Evolutionary conservation across 2,329 filamentous ascomycete species (phyloP).

Genomic region (Amylocarpus encephaloides): DNA sequence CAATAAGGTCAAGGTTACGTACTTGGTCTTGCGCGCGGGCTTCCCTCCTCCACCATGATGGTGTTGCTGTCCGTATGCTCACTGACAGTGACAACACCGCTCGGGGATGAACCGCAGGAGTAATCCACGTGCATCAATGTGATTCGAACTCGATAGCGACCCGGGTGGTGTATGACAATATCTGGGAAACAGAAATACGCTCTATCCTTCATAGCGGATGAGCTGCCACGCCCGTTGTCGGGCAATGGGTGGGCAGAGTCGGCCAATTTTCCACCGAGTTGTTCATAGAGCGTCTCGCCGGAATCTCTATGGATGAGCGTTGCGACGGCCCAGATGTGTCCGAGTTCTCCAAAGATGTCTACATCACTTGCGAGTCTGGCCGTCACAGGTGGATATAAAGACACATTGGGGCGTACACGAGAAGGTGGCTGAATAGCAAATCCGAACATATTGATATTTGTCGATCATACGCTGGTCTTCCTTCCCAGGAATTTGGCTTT

Average conservation of each 20-base stretch:
- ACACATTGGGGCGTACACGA: constrained; percentile 19
- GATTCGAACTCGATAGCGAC: constrained; percentile 26
- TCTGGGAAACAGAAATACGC: constrained; percentile 30
- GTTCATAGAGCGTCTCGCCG: constrained; percentile 24
- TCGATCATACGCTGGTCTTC: neutral
- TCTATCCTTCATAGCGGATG: constrained; percentile 15
- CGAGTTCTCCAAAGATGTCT: constrained; percentile 24
- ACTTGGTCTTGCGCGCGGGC: constrained; percentile 22
- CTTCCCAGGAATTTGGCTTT: neutral
- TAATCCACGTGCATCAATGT: constrained; percentile 29
- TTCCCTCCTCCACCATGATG: constrained; percentile 22
- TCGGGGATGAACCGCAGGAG: constrained; percentile 16
- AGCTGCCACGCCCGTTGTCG: constrained; percentile 8
- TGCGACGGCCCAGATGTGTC: constrained; percentile 24
- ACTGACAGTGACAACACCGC: constrained; percentile 19
- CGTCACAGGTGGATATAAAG: constrained; percentile 26
- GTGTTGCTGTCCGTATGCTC: constrained; percentile 27
- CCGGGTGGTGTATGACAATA: constrained; percentile 25
- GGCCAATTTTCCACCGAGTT: constrained; percentile 23
- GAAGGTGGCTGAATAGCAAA: constrained; percentile 27
- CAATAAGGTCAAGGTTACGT: constrained; percentile 10
- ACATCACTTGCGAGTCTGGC: constrained; percentile 23
- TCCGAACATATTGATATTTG: constrained; percentile 3
- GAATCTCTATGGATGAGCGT: constrained; percentile 24
- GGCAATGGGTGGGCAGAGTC: constrained; percentile 29